Conservation (phyloP, 192 early-diverging fungal species). For the Rhizophagus sp. region DNA sequence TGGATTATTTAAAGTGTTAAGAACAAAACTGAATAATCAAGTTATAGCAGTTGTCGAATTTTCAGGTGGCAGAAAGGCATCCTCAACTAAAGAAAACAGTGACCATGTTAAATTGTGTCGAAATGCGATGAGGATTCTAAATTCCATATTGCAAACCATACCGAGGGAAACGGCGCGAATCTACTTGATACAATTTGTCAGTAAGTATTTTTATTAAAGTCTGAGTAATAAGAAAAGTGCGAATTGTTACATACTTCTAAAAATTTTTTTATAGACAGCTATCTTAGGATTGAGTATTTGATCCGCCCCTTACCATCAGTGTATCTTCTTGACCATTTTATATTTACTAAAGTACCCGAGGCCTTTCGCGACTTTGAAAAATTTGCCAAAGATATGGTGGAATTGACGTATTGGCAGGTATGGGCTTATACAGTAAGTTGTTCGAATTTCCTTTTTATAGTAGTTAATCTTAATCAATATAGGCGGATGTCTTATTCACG, state of each 20-base stretch:
- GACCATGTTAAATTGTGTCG: constrained; percentile 6
- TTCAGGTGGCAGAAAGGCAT: constrained; percentile 16
- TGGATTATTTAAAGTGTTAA: constrained; percentile 18
- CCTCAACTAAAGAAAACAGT: too few species aligned
- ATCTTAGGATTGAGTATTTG: too few species aligned
- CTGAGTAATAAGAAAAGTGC: neutral
- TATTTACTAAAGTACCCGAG: too few species aligned
- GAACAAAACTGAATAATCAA: constrained; percentile 15
- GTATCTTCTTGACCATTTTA: too few species aligned
- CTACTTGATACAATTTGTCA: constrained; percentile 21
- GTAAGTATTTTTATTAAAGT: constrained; percentile 20
- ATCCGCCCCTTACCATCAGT: too few species aligned
- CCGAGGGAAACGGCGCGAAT: constrained; percentile 6
- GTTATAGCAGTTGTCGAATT: constrained; percentile 17
- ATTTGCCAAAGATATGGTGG: too few species aligned
- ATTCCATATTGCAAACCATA: neutral
- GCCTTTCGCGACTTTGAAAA: too few species aligned
- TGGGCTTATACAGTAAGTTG: too few species aligned
- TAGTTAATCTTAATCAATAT: too few species aligned
- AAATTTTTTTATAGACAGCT: neutral
- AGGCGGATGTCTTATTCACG: too few species aligned
- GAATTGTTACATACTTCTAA: constrained; percentile 6
- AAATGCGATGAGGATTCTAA: constrained; percentile 21
- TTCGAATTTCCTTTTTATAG: too few species aligned
- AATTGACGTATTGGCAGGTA: too few species aligned